phyloP scores from a whole-genome alignment of 1,284 basidiomycete genomes.

The Leccinum glutinopallens region DNA sequence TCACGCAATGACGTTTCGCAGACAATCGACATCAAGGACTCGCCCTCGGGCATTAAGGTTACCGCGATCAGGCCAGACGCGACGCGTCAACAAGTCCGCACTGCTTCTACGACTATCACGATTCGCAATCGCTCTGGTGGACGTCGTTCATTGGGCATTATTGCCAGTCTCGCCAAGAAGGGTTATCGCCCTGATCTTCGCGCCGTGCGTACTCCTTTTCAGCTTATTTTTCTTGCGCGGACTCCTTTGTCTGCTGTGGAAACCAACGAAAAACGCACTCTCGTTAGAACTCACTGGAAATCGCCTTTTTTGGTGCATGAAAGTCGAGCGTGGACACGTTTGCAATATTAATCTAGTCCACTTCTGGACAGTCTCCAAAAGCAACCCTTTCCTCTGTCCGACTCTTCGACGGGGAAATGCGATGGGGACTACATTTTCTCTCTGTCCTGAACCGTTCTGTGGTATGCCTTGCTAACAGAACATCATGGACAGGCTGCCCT shows the following conservation, averaged over 20 bases:
- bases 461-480: constrained; percentile 24
- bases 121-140: constrained; percentile 75
- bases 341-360: constrained; percentile 61
- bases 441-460: constrained; percentile 18
- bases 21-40: constrained; percentile 70
- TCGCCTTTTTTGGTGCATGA: constrained; percentile 57
- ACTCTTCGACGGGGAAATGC: constrained; percentile 20
- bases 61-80: constrained; percentile 71
- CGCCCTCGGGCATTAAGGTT: constrained; percentile 64
- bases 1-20: constrained; percentile 31
- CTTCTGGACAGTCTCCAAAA: constrained; percentile 29
- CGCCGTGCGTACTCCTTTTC: constrained; percentile 53
- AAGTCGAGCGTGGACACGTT: constrained; percentile 86
- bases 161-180: constrained; percentile 65
- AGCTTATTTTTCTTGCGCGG: background rate
- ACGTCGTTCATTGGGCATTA: constrained; percentile 75
- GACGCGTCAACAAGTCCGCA: constrained; percentile 54
- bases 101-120: constrained; percentile 49
- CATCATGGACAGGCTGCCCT: constrained; percentile 63
- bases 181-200: constrained; percentile 86
- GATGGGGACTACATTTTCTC: constrained; percentile 30
- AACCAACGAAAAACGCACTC: constrained; percentile 48
- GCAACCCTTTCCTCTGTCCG: constrained; percentile 20
- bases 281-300: constrained; percentile 80
- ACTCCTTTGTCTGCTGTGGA: background rate